Conservation (phyloP, 1,139 yeast genomes). For the Saccharomyces hybrid region DNA sequence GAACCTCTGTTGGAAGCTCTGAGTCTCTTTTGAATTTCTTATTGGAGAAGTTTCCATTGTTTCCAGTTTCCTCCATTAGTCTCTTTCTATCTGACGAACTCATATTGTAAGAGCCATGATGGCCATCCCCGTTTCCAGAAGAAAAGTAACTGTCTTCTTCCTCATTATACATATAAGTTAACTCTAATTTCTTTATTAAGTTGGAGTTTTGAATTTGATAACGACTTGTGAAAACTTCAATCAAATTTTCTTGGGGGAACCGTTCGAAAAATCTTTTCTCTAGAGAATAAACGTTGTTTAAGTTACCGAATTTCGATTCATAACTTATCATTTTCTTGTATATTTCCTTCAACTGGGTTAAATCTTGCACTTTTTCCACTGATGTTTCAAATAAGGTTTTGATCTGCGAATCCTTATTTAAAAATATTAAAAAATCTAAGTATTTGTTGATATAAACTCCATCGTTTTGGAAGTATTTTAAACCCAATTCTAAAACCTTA, state of each 20-base stretch:
- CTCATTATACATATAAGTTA: slow-evolving; percentile 19
- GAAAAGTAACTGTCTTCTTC: background rate
- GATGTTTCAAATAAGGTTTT: slow-evolving; percentile 75
- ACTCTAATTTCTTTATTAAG: slow-evolving; percentile 27
- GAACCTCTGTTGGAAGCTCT: slow-evolving; percentile 24
- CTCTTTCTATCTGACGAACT: slow-evolving; percentile 6
- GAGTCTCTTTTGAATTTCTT: slow-evolving; percentile 14
- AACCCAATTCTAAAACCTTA: slow-evolving; percentile 74
- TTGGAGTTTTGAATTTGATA: slow-evolving; percentile 29
- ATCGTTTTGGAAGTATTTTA: slow-evolving; percentile 48
- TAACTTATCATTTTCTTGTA: slow-evolving; percentile 45
- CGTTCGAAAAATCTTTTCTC: slow-evolving; percentile 59
- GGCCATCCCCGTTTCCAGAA: background rate
- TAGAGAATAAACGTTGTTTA: slow-evolving; percentile 57
- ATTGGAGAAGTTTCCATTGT: slow-evolving; percentile 12
- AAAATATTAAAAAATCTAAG: slow-evolving; percentile 61
- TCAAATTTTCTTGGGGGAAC: slow-evolving; percentile 49
- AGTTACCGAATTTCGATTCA: slow-evolving; percentile 57
- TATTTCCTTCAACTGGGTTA: slow-evolving; percentile 35
- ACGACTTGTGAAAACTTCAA: slow-evolving; percentile 36
- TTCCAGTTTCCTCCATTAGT: slow-evolving; percentile 8
- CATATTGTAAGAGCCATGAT: background rate
- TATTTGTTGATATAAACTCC: slow-evolving; percentile 64
- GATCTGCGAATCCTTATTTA: slow-evolving; percentile 74
- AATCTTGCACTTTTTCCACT: slow-evolving; percentile 37